These are phyloP conservation scores for Gremmenia infestans DNA, from an alignment of 2,329 filamentous ascomycete species.

Conservation along the genomic window DNA sequence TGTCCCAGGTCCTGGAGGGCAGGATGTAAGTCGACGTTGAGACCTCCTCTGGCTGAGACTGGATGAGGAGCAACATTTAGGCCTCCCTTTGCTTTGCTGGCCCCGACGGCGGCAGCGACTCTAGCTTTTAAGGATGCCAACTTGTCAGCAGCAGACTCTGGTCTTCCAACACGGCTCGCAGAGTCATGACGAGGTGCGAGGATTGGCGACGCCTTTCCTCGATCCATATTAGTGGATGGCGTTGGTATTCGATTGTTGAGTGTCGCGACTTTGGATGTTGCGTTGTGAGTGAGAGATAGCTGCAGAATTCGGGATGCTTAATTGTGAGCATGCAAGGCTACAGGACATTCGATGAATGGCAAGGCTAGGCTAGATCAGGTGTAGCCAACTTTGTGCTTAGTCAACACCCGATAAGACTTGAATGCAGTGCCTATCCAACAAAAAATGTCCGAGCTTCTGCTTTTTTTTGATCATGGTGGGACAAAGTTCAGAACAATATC, in stretches of 20 bases:
- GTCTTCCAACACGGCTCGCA: conserved; percentile 49
- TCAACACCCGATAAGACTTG: no score
- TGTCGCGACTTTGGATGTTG: no score
- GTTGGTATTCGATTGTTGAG: not conserved
- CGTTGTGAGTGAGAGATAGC: no score
- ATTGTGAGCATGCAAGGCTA: no score
- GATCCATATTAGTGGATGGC: conserved; percentile 50
- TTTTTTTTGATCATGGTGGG: no score
- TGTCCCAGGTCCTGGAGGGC: conserved; percentile 57
- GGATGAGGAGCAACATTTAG: conserved; percentile 37
- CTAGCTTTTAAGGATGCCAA: conserved; percentile 75
- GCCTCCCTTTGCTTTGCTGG: conserved; percentile 42
- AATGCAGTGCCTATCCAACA: no score
- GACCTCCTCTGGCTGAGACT: conserved; percentile 35
- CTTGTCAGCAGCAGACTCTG: conserved; percentile 56
- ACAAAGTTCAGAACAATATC: no score
- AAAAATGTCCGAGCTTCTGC: no score
- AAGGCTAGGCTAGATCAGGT: no score
- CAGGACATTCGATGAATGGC: no score
- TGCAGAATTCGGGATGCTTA: no score
- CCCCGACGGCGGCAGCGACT: conserved; percentile 67
- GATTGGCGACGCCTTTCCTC: conserved; percentile 42
- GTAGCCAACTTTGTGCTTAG: no score
- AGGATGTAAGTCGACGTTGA: conserved; percentile 48
- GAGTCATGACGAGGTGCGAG: conserved; percentile 53